These are phyloP conservation scores for Diddensiella santjacobensis DNA, from an alignment of 805 yeast genomes.

Conservation along the genomic window DNA sequence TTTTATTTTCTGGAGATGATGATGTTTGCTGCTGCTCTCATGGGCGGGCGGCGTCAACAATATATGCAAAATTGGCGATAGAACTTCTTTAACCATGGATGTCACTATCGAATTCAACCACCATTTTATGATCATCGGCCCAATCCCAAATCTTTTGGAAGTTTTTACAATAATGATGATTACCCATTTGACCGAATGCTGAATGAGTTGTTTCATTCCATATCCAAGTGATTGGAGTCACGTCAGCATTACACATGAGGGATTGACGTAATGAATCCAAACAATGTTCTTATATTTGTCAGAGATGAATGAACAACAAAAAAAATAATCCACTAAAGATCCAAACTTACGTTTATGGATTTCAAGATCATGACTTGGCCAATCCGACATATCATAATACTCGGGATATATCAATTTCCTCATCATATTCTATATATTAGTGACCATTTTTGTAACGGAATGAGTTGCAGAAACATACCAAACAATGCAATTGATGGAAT, in stretches of 20 bases:
- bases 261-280: slow-evolving; percentile 5
- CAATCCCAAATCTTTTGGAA: slow-evolving; percentile 9
- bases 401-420: slow-evolving; percentile 3
- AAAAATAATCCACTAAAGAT: no score
- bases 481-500: slow-evolving; percentile 10
- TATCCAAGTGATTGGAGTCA: slow-evolving; percentile 7
- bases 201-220: slow-evolving; percentile 5
- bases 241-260: slow-evolving; percentile 9
- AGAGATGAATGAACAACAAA: background rate
- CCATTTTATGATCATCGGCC: slow-evolving; percentile 4
- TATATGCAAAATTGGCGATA: no score
- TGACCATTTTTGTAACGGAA: background rate
- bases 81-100: no score
- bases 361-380: background rate
- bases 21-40: no score
- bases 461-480: background rate
- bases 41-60: no score
- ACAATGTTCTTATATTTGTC: slow-evolving; percentile 6
- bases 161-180: slow-evolving; percentile 5
- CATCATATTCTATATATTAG: slow-evolving; percentile 5
- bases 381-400: slow-evolving; percentile 5
- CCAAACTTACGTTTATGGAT: slow-evolving; percentile 2
- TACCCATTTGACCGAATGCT: slow-evolving; percentile 4
- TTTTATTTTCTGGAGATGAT: no score
- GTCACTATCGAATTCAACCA: slow-evolving; percentile 3